Evolutionary conservation across 306 rosid genomes (phyloP).

Genomic region (Rosa rugosa): DNA sequence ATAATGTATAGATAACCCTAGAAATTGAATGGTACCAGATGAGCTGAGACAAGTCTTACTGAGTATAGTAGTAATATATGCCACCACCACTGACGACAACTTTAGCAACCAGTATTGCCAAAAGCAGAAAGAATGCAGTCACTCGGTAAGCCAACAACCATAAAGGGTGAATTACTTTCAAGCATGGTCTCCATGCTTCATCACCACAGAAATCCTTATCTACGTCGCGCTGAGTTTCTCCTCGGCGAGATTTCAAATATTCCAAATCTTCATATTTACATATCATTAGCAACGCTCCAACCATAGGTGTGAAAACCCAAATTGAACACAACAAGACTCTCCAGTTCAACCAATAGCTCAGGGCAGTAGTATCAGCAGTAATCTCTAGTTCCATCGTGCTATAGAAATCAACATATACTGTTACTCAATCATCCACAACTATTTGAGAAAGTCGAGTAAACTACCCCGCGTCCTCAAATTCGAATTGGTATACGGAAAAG

Average conservation of each 20-base stretch:
- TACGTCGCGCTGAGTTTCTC: conserved; percentile 39
- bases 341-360: conserved; percentile 81
- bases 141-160: conserved; percentile 64
- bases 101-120: conserved; percentile 48
- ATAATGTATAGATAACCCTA: background rate
- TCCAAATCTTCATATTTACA: conserved; percentile 46
- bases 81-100: conserved; percentile 31
- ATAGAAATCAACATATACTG: background rate
- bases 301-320: conserved; percentile 51
- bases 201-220: conserved; percentile 28
- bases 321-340: conserved; percentile 53
- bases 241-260: conserved; percentile 30
- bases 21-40: background rate
- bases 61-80: conserved; percentile 67
- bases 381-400: conserved; percentile 51
- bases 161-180: conserved; percentile 59
- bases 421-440: background rate
- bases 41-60: conserved; percentile 48
- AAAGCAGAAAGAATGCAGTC: conserved; percentile 46
- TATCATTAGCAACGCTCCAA: conserved; percentile 37
- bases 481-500: background rate
- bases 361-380: conserved; percentile 43
- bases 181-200: conserved; percentile 78
- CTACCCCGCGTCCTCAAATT: background rate
- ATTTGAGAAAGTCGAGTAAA: background rate